Evolutionary conservation across 2,329 filamentous ascomycete species (phyloP), one percentile per base, ranked within the genome.

Genomic region (Exophiala dermatitidis): DNA sequence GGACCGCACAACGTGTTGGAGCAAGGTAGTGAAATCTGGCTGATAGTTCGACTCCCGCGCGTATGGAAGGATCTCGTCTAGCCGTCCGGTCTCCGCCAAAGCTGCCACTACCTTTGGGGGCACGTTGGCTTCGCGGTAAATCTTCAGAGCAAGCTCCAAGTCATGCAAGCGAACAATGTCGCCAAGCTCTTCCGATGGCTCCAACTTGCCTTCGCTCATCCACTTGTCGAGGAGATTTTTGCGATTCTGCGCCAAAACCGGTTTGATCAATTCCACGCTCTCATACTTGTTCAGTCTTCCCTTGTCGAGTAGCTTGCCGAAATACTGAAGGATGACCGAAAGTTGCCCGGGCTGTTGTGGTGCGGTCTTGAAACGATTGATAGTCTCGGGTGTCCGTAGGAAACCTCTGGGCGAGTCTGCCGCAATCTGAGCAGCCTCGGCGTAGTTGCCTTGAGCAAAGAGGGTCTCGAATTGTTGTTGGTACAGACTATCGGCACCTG

Each of bases 181-280:
- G 74, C 93, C 93, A 46, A 98, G 82, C 71, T 96, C 88, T 74
- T 98, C 93, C 0, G 93, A 97, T 73, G 87, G 90, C 69, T 94
- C 88, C 41, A 98, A 80, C 77, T 98, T 98, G 72, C 89, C 86
- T 73, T 97, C 93, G 67, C 86, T 86, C 70, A 97, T 81, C 94
- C 94, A 98, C 73, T 98, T 98, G 74, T 97, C 93, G 30, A 98
- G 80, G 29, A 98, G 76, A 67, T 97, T 89, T 74, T 96, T 97
- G 61, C 93, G 84, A 70, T 90, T 93, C 72, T 98, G 93, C 52
- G 86, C 83, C 53, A 98, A 79, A 19, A 98, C 93, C 19, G 93
- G 93, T 62, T 90, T 84, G 6, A 93, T 90, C 57, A 98, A 79
- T 74, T 98, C 93, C 37, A 98, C 76, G 44, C 90, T 95, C 73